Conservation (phyloP, 2,329 filamentous ascomycete species). For the Colletotrichum abscissum region DNA sequence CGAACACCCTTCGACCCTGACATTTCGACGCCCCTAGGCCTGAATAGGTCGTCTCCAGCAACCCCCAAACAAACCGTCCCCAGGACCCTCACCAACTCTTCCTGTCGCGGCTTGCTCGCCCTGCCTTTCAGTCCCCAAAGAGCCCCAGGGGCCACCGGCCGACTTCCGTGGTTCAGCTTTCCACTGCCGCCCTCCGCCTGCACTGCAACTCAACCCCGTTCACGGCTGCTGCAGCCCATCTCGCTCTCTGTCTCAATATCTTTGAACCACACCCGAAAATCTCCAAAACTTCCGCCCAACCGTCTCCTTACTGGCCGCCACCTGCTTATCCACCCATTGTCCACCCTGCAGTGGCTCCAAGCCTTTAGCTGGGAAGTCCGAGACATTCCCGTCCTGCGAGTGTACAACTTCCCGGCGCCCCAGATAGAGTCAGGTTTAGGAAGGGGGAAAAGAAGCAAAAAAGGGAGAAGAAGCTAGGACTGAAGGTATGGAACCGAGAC, state of each 20-base stretch:
- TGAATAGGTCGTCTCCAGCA: conserved; percentile 21
- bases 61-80: background rate
- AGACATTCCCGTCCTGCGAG: conserved; percentile 23
- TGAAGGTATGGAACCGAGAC: conserved; percentile 18
- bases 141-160: background rate
- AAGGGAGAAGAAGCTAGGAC: conserved; percentile 21
- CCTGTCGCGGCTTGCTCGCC: background rate
- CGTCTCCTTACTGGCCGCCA: conserved; percentile 22
- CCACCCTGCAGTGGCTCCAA: conserved; percentile 19
- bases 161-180: conserved; percentile 20
- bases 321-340: conserved; percentile 7
- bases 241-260: background rate
- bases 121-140: background rate
- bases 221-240: conserved; percentile 7
- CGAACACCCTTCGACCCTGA: conserved; percentile 22
- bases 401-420: conserved; percentile 28
- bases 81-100: background rate
- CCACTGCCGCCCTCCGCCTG: conserved; percentile 5
- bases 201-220: conserved; percentile 3
- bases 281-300: conserved; percentile 6
- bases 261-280: background rate
- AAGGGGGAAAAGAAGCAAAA: conserved; percentile 17
- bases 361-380: conserved; percentile 26
- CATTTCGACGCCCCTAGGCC: conserved; percentile 12
- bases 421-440: conserved; percentile 28